Percentiles rank a stretch among this genome's conserved stretches.
These are phyloP conservation scores for Vaccinium myrtillus DNA, from an alignment of 148 eudicot species.

Conservation along the genomic window DNA sequence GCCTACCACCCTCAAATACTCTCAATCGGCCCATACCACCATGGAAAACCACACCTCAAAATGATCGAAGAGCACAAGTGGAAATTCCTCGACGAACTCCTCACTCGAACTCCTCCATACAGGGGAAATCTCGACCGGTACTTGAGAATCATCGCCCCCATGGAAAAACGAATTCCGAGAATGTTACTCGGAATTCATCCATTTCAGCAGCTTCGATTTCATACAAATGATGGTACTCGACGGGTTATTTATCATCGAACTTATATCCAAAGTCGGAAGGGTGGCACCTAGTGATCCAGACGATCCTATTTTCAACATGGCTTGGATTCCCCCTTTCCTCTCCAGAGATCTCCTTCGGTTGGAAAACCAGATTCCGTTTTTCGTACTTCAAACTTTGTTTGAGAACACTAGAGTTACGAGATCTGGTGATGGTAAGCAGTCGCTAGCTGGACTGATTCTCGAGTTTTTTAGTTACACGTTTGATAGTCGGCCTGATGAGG, in stretches of 20 bases:
- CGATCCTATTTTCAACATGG: neutral
- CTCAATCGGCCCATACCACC: conserved; percentile 4
- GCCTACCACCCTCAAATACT: neutral
- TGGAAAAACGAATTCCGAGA: neutral
- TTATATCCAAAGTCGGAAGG: neutral
- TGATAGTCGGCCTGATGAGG: neutral
- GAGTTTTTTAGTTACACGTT: neutral
- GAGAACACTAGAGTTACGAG: neutral
- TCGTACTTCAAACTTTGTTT: neutral
- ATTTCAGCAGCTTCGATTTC: neutral
- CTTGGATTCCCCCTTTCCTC: neutral
- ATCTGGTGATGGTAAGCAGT: neutral
- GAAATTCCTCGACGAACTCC: neutral
- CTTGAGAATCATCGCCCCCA: neutral
- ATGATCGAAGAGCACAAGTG: conserved; percentile 7
- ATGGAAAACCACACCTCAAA: neutral
- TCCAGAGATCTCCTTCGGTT: neutral
- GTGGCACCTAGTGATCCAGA: neutral
- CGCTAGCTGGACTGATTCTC: neutral
- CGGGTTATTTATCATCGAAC: neutral
- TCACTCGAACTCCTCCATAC: neutral
- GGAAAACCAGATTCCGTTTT: neutral
- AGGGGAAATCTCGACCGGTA: neutral
- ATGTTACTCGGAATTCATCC: neutral
- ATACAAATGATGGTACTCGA: conserved; percentile 7